Conservation (phyloP, 768 basidiomycete genomes). For the Porphyrellus cyaneotinctus region DNA sequence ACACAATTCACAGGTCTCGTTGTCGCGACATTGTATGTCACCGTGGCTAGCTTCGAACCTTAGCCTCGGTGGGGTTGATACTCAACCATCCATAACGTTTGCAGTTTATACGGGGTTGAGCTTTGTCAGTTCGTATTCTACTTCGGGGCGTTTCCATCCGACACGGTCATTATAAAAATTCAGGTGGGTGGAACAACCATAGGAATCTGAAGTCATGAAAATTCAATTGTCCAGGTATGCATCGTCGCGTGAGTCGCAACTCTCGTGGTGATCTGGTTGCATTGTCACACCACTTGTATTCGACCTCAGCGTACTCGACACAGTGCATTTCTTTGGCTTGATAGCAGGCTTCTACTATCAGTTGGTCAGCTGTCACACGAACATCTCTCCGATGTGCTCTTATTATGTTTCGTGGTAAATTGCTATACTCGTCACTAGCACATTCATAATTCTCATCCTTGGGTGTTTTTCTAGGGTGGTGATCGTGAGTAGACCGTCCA, state of each 20-base stretch:
- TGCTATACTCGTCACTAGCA: too few species aligned
- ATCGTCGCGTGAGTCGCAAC: conserved; percentile 1
- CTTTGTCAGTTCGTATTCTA: conserved; percentile 11
- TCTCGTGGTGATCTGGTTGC: background rate
- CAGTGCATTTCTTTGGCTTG: background rate
- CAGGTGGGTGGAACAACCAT: background rate
- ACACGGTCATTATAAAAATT: conserved; percentile 1
- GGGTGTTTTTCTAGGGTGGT: background rate
- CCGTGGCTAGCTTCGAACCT: background rate
- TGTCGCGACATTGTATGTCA: conserved; percentile 3
- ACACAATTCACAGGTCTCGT: background rate
- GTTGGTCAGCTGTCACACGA: background rate
- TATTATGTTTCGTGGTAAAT: background rate
- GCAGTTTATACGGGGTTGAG: conserved; percentile 6
- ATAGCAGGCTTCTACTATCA: background rate
- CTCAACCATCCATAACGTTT: background rate
- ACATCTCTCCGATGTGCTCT: background rate
- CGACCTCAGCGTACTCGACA: conserved; percentile 4
- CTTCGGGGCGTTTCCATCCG: background rate
- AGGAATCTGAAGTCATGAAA: background rate
- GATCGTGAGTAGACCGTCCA: background rate
- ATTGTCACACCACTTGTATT: background rate
- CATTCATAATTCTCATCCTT: background rate
- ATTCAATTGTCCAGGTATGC: conserved; percentile 4
- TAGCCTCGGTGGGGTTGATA: too few species aligned